Evolutionary conservation across 768 basidiomycete species (phyloP), one percentile per base, ranked within the genome.

Genomic region (Lenzites betulinus): DNA sequence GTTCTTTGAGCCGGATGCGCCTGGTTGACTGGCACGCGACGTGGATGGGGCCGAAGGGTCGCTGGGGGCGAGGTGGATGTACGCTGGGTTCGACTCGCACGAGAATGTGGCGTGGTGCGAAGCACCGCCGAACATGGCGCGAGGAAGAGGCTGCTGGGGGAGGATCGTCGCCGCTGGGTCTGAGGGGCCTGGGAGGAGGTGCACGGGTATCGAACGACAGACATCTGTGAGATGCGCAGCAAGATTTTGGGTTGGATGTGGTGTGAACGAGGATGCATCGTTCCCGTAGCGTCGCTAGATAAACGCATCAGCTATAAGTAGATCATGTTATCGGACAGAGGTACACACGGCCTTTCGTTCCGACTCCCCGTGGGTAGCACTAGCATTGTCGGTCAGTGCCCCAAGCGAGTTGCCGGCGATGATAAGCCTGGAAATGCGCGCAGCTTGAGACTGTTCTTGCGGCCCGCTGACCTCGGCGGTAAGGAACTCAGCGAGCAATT

Each of bases 111-210:
- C 77, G 56, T 82, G 84, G 33, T 82, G 79, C 51, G 80, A 81
- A 58, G 75, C 73, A 30, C 79, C 76, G 58, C 92, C 86, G 62
- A 99, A 89, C 90, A 98, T 95, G 7, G 93, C 90, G 33, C 88
- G 84, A 49, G 97, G 97, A 65, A 98, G 82, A 0, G 93, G 82
- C 68, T 97, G 97, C 71, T 99, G 97, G 3, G 97, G 97, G 65
- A 99, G 77, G 39, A 95, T 93, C 0, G 83, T 82, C 0, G 92
- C 93, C 15, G 93, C 84, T 2, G 96, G 97, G 73, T 99, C 97
- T 36, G 82, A 79, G 53, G 86, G 84, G 8, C 97, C 97, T 2
- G 95, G 93, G 42, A 98, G 79, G 28, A 99, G 77, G 68, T 95
- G 93, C 35, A 98, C 81, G 1, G 95, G 92, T 65, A 99, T 78